Evolutionary conservation across 1,139 yeast genomes (phyloP), one percentile per base, ranked within the genome.

Genomic region (Taphrina sp.): DNA sequence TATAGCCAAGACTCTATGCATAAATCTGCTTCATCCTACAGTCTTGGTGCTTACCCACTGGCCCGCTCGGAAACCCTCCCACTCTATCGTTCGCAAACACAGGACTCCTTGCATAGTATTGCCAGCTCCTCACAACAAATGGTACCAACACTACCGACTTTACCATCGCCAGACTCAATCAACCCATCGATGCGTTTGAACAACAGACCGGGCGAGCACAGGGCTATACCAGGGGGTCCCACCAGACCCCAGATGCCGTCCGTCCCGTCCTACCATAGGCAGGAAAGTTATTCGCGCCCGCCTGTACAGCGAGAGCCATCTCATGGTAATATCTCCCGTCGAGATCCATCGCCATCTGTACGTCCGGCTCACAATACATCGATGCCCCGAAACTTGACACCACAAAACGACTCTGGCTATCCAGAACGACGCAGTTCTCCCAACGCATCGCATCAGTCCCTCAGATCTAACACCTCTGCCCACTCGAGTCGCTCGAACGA

Each of bases 281-380:
- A 49, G 29, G 54, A 41, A 24, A 49, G 54, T 26, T 49, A 39
- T n/a, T n/a, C n/a, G n/a, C n/a, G n/a, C n/a, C n/a, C n/a, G n/a
- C n/a, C n/a, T n/a, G n/a, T n/a, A n/a, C n/a, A n/a, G n/a, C n/a
- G n/a, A n/a, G n/a, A n/a, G n/a, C n/a, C n/a, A n/a, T n/a, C n/a
- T n/a, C n/a, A n/a, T n/a, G n/a, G n/a, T n/a, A n/a, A n/a, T n/a
- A n/a, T n/a, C n/a, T n/a, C n/a, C n/a, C n/a, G n/a, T n/a, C n/a
- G n/a, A n/a, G n/a, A n/a, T n/a, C n/a, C n/a, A n/a, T n/a, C n/a
- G n/a, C n/a, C n/a, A n/a, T n/a, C n/a, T n/a, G n/a, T n/a, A n/a
- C n/a, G n/a, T n/a, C n/a, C n/a, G n/a, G n/a, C n/a, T n/a, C n/a
- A n/a, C n/a, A n/a, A n/a, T n/a, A n/a, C n/a, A n/a, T n/a, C n/a